These are phyloP conservation scores for Linum lewisii DNA, from an alignment of 345 rosid genomes.

Conservation along the genomic window DNA sequence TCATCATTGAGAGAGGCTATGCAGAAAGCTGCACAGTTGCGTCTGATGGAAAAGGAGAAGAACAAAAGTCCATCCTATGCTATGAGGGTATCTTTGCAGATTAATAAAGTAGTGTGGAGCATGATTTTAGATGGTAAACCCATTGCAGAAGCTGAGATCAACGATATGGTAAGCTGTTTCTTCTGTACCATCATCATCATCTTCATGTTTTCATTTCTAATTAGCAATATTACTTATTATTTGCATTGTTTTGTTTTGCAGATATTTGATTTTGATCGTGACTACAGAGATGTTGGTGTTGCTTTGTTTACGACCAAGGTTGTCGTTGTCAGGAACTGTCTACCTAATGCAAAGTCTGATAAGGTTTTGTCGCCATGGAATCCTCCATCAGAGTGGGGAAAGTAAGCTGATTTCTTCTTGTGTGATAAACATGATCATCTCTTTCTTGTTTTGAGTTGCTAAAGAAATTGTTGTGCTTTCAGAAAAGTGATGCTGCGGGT, in stretches of 20 bases:
- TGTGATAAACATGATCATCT: too few relatives aligned
- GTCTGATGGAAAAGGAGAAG: constrained; percentile 91
- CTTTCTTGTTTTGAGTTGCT: not conserved
- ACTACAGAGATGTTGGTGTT: constrained; percentile 91
- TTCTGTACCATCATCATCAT: too few relatives aligned
- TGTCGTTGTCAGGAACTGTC: constrained; percentile 79
- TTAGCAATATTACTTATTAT: not conserved
- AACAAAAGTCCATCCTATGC: constrained; percentile 98
- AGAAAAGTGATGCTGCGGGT: constrained; percentile 89
- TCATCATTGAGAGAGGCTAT: constrained; percentile 60
- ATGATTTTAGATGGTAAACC: constrained; percentile 97
- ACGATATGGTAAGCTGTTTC: constrained; percentile 96
- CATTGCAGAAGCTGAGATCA: constrained; percentile 98
- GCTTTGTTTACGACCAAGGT: constrained; percentile 80
- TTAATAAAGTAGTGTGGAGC: constrained; percentile 85
- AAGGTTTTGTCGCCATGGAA: constrained; percentile 95
- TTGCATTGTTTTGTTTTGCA: constrained; percentile 21
- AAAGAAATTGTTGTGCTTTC: constrained; percentile 23
- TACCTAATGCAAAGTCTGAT: constrained; percentile 71
- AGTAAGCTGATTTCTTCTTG: constrained; percentile 49
- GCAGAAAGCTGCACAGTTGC: constrained; percentile 88
- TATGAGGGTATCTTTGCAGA: constrained; percentile 90
- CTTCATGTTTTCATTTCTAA: too few relatives aligned
- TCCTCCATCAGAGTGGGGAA: constrained; percentile 98
- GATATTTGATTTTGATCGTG: constrained; percentile 98